Percentiles rank a stretch among this genome's conserved stretches.
These are phyloP conservation scores for Penicillium sp. DNA, from an alignment of 2,329 filamentous ascomycete species.

Conservation along the genomic window DNA sequence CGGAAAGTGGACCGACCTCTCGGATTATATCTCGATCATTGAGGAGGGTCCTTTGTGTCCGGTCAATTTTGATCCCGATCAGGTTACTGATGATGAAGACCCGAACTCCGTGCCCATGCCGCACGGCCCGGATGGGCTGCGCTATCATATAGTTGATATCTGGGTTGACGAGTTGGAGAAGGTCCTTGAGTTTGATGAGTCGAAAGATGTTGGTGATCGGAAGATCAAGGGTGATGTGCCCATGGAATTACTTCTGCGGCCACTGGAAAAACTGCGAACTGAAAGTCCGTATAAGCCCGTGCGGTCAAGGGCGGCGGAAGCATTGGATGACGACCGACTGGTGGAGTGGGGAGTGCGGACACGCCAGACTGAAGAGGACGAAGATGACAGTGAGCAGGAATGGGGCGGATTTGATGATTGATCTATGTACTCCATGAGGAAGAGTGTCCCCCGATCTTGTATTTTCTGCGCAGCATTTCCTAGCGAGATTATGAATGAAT, in stretches of 20 bases:
- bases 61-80: slow-evolving; percentile 39
- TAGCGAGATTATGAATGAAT: slow-evolving; percentile 8
- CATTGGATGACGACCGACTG: slow-evolving; percentile 70
- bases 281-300: slow-evolving; percentile 68
- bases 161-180: slow-evolving; percentile 88
- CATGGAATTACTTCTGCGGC: slow-evolving; percentile 43
- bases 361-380: slow-evolving; percentile 42
- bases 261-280: slow-evolving; percentile 45
- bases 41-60: slow-evolving; percentile 42
- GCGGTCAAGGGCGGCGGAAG: slow-evolving; percentile 65
- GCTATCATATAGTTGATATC: slow-evolving; percentile 84
- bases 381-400: slow-evolving; percentile 50
- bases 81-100: slow-evolving; percentile 27
- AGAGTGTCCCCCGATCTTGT: too few relatives aligned
- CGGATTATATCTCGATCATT: slow-evolving; percentile 40
- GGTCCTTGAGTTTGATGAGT: slow-evolving; percentile 54
- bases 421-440: slow-evolving; percentile 31
- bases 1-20: slow-evolving; percentile 34
- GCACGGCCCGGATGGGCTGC: slow-evolving; percentile 75
- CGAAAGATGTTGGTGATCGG: slow-evolving; percentile 36
- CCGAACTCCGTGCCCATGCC: slow-evolving; percentile 36
- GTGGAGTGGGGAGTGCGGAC: slow-evolving; percentile 55
- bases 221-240: slow-evolving; percentile 40
- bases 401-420: slow-evolving; percentile 66
- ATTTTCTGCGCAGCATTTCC: slow-evolving; percentile 20